Evolutionary conservation across 805 yeast species (phyloP).

Genomic region (Yamadazyma nakazawae): DNA sequence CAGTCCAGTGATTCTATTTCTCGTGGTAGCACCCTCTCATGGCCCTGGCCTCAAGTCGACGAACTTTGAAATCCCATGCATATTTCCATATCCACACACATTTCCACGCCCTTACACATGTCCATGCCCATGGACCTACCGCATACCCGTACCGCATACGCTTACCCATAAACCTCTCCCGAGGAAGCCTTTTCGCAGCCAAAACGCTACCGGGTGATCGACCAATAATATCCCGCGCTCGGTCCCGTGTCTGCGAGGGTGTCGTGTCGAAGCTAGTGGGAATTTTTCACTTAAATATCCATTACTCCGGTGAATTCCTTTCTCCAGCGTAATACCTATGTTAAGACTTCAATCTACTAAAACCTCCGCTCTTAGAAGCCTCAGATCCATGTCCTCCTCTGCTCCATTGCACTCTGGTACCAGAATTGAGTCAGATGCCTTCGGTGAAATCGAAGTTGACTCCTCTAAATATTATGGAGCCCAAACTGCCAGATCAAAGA

Average conservation of each 20-base stretch:
- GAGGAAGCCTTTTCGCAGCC: background rate
- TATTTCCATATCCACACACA: no score
- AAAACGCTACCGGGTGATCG: background rate
- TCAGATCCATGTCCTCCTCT: slow-evolving; percentile 31
- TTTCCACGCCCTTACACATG: no score
- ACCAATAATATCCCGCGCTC: background rate
- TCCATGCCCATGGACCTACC: no score
- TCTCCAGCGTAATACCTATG: slow-evolving; percentile 16
- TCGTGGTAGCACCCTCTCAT: background rate
- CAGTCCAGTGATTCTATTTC: background rate
- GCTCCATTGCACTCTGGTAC: slow-evolving; percentile 23
- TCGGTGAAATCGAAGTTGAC: slow-evolving; percentile 93
- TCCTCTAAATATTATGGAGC: slow-evolving; percentile 94
- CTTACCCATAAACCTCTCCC: background rate
- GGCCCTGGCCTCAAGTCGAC: background rate
- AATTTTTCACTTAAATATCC: slow-evolving; percentile 3
- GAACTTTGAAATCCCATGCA: background rate
- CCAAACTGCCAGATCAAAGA: slow-evolving; percentile 90
- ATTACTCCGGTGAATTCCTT: slow-evolving; percentile 8
- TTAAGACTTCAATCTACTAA: slow-evolving; percentile 19
- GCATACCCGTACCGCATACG: no score
- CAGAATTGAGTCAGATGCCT: slow-evolving; percentile 91
- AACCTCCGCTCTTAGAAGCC: slow-evolving; percentile 5
- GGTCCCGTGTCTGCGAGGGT: background rate
- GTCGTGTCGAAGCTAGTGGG: background rate